Base-by-base conservation (phyloP, 1,139 yeast species). In the Geotrichum candidum region DNA sequence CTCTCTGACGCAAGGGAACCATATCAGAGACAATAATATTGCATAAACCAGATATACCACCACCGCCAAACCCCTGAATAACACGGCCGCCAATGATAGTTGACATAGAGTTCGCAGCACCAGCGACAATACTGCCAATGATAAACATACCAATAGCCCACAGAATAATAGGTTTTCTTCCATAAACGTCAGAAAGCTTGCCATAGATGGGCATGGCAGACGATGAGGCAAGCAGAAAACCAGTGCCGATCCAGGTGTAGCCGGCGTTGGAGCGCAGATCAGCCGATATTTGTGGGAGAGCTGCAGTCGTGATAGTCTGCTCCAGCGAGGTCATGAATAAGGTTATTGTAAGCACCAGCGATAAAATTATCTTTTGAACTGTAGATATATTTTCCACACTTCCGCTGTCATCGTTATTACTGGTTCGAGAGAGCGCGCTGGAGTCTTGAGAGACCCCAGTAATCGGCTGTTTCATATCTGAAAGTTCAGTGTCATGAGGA, bases 81-180 rank as follows among this genome's bases (percentile, higher is more conserved):
- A 84, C 85, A 69, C 91, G 76, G 0, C 89, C 90, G 0, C 83
- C 88, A 63, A 86, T 85, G 60, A 86, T 72, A 79, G 82, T 80
- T 67, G 78, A 77, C 84, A 85, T 84, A 46, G 77, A 76, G 22
- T 68, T 72, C 0, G 89, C 75, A 1, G 85, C 70, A 0, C 85
- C 90, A 22, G 82, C 76, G 6, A 86, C 73, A 58, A 85, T 77
- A 1, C 89, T 85, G 0, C 91, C 91, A 2, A 80, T 69, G 67
- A 84, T 85, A 67, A 86, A 86, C 1, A 86, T 68, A 3, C 79
- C 68, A 2, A 85, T 77, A 0, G 86, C 84, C 1, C 72, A 73
- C 15, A 84, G 65, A 66, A 84, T 69, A 1, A 84, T 75, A 53
- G 75, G 71, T 68, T 86, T 85, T 60, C 88, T 77, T 4, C 90